Evolutionary conservation across 1,139 yeast genomes (phyloP).

Genomic region (Debaryomyces sp.): DNA sequence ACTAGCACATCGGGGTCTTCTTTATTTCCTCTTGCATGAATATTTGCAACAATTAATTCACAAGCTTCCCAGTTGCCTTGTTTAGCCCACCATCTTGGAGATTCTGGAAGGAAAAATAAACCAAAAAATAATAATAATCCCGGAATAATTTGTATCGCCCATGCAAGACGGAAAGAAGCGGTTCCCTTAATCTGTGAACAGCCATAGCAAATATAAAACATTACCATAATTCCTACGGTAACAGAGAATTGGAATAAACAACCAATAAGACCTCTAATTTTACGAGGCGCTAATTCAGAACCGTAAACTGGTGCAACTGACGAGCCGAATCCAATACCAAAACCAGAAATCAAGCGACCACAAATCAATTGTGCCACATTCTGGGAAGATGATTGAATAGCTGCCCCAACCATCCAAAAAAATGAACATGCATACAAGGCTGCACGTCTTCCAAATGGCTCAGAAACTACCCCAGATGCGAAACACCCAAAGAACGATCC

Average conservation of each 20-base stretch:
- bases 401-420: slow-evolving; percentile 38
- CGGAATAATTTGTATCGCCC: slow-evolving; percentile 59
- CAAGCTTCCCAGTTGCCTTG: slow-evolving; percentile 39
- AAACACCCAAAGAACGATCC: slow-evolving; percentile 40
- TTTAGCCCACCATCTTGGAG: slow-evolving; percentile 42
- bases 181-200: slow-evolving; percentile 37
- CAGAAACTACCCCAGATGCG: slow-evolving; percentile 32
- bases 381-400: slow-evolving; percentile 33
- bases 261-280: slow-evolving; percentile 54
- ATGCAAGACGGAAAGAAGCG: slow-evolving; percentile 51
- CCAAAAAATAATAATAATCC: slow-evolving; percentile 49
- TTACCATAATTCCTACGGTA: slow-evolving; percentile 42
- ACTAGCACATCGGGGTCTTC: slow-evolving; percentile 34
- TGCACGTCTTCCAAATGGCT: slow-evolving; percentile 39
- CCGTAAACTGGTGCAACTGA: slow-evolving; percentile 61
- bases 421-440: slow-evolving; percentile 30
- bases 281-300: slow-evolving; percentile 56
- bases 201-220: slow-evolving; percentile 43
- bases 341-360: slow-evolving; percentile 57
- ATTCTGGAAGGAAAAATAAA: slow-evolving; percentile 38
- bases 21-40: slow-evolving; percentile 34
- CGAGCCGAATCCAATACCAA: slow-evolving; percentile 62
- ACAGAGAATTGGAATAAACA: slow-evolving; percentile 47
- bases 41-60: slow-evolving; percentile 30
- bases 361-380: slow-evolving; percentile 40